Evolutionary conservation across 108 stramenopile species (phyloP).

Genomic region (Heterococcus sp.): DNA sequence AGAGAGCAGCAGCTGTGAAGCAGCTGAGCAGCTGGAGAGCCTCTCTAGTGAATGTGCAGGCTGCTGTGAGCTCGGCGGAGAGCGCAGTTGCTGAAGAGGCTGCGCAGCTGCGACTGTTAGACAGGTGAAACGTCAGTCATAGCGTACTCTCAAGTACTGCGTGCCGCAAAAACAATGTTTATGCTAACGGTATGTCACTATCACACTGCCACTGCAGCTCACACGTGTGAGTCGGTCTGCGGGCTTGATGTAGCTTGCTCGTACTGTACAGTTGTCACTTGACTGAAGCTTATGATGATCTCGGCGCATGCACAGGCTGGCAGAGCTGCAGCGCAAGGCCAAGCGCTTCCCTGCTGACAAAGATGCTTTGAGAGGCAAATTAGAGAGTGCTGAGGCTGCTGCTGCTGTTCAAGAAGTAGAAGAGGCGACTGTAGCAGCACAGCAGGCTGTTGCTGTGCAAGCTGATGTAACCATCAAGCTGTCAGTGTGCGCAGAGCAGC

Average conservation of each 20-base stretch:
- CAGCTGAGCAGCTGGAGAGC: slow-evolving; percentile 9
- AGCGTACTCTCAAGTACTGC: no score
- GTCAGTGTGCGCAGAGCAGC: background rate
- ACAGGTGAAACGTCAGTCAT: background rate
- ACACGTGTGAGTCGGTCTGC: background rate
- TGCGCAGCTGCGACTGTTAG: background rate
- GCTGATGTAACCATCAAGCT: background rate
- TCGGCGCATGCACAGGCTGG: background rate
- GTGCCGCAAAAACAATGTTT: no score
- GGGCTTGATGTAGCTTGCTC: background rate
- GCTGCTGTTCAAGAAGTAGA: no score
- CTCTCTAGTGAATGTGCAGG: background rate
- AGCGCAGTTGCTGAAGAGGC: background rate
- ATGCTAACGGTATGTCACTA: background rate
- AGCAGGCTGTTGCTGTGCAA: background rate
- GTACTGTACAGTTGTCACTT: background rate
- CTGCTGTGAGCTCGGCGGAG: background rate
- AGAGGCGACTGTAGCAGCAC: no score
- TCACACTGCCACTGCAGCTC: background rate
- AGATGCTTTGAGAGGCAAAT: background rate
- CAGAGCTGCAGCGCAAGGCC: background rate
- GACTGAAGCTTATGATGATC: background rate
- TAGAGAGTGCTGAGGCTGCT: background rate
- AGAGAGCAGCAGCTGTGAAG: slow-evolving; percentile 16
- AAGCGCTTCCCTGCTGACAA: background rate